Percentiles rank a stretch among this genome's conserved stretches.
Conservation (phyloP, 352 stramenopile genomes). For the Phytopythium delawarense region DNA sequence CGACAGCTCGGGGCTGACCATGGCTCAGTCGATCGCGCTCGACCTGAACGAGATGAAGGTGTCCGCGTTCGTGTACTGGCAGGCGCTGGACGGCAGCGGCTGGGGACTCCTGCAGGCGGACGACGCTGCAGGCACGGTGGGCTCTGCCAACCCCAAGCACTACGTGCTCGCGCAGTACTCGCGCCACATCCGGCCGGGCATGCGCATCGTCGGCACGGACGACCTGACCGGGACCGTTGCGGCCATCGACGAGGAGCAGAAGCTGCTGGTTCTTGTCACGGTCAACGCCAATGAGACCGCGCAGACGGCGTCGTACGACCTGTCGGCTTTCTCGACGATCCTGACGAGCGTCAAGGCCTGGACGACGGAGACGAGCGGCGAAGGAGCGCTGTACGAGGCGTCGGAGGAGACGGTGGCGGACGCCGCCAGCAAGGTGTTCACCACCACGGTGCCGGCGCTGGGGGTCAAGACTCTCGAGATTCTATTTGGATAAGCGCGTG, state of each 20-base stretch:
- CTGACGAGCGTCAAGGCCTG: constrained; percentile 24
- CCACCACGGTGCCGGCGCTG: constrained; percentile 21
- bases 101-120: constrained; percentile 52
- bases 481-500: constrained; percentile 5
- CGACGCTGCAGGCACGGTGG: constrained; percentile 31
- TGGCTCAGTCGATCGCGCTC: constrained; percentile 44
- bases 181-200: constrained; percentile 55
- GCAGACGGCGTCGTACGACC: constrained; percentile 33
- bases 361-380: constrained; percentile 46
- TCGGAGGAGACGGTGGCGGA: constrained; percentile 22
- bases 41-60: constrained; percentile 60
- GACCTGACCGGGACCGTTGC: constrained; percentile 41
- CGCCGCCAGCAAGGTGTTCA: constrained; percentile 18
- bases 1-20: constrained; percentile 35
- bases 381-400: constrained; percentile 22
- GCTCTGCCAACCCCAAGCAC: constrained; percentile 40
- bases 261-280: constrained; percentile 38
- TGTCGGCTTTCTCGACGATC: constrained; percentile 29
- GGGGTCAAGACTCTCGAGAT: constrained; percentile 49
- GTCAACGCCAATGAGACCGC: constrained; percentile 30
- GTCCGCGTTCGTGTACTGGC: constrained; percentile 64
- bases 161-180: constrained; percentile 56
- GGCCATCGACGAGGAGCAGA: constrained; percentile 28
- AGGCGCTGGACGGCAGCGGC: constrained; percentile 43
- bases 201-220: constrained; percentile 37